Base-by-base conservation (phyloP, 371 early-diverging fungal species). In the Choanephora cucurbitarum region DNA sequence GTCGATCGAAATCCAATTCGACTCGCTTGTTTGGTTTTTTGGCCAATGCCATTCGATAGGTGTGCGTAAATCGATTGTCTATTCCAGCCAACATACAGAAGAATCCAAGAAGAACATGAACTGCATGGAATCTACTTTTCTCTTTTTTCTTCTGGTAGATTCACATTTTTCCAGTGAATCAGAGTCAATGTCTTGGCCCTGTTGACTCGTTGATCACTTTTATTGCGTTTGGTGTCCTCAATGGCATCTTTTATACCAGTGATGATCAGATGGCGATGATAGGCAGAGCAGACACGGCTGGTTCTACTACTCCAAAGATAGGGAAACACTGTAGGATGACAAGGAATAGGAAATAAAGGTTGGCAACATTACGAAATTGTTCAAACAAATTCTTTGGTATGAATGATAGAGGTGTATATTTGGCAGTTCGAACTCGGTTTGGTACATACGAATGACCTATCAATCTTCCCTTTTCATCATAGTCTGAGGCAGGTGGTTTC, bases 241-340 rank as follows among this genome's bases (percentile, higher is more conserved):
- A 93, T 75, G 2, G 84, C 90, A 70, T 96, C 96, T 66, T 95
- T 96, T 17, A 92, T 86, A 39, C 87, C 94, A 5, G 94, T 91
- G 14, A 90, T 86, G 17, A 86, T 58, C 10, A 95, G 42, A 97
- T 92, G 24, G 89, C 73, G 31, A 83, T 57, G 24, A 99, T 78
- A 0, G 97, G 97, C 11, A 97, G 70, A 13, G 91, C 69, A 4
- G 96, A 91, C 9, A 94, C 93, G 31, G 77, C 87, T 23, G 83
- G 85, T 57, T 90, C 89, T 3, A 88, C 85, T 3, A 93, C 91
- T 21, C 91, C 91, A 74, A 75, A 91, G 32, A 83, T 55, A 40
- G 80, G 90, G 50, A 86, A 79, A 64, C 83, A 81, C 80, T 92
- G 92, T 52, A 92, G 90, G 32, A 77, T 80, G 6, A 88, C 82